A percentile compares a stretch with the other conserved stretches of the same genome.
Evolutionary conservation across 75 land plant genomes (phyloP).

Genomic region (Selaginella moellendorffii): DNA sequence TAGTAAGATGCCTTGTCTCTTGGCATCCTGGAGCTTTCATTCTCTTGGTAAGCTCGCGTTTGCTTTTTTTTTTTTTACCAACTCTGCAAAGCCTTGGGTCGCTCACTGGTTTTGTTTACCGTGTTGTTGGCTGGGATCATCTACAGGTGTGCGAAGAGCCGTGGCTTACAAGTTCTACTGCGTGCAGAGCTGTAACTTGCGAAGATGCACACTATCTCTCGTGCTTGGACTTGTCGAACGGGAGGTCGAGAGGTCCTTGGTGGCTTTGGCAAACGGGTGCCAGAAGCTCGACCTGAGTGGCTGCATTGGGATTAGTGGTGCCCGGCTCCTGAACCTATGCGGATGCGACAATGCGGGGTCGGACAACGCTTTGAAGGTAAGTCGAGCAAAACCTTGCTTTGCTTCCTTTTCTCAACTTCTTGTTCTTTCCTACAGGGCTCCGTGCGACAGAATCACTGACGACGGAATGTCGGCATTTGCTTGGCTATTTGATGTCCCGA

Average conservation of each 20-base stretch:
- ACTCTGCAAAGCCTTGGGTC: no score
- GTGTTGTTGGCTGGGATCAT: no score
- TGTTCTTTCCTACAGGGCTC: constrained; percentile 18
- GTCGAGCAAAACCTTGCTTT: background rate
- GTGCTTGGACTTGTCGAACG: constrained; percentile 61
- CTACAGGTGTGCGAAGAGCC: constrained; percentile 70
- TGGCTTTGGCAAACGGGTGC: constrained; percentile 66
- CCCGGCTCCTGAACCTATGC: constrained; percentile 78
- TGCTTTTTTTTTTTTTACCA: no score
- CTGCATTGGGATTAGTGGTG: constrained; percentile 51
- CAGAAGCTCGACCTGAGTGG: constrained; percentile 81
- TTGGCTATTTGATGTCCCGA: constrained; percentile 83
- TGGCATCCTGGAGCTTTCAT: constrained; percentile 53
- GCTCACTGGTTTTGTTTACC: no score
- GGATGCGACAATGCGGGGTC: constrained; percentile 74
- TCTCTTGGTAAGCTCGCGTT: constrained; percentile 76
- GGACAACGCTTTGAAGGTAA: constrained; percentile 66
- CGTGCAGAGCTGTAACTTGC: constrained; percentile 44
- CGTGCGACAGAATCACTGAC: constrained; percentile 82
- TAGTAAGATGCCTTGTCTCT: constrained; percentile 68
- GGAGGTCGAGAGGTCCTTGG: constrained; percentile 31
- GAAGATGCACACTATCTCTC: constrained; percentile 57
- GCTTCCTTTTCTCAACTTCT: background rate
- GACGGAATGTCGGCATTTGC: constrained; percentile 70
- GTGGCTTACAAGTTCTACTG: constrained; percentile 60